Evolutionary conservation across 345 rosid species (phyloP), one percentile per base, ranked within the genome.

Genomic region (Raphanus raphanistrum): DNA sequence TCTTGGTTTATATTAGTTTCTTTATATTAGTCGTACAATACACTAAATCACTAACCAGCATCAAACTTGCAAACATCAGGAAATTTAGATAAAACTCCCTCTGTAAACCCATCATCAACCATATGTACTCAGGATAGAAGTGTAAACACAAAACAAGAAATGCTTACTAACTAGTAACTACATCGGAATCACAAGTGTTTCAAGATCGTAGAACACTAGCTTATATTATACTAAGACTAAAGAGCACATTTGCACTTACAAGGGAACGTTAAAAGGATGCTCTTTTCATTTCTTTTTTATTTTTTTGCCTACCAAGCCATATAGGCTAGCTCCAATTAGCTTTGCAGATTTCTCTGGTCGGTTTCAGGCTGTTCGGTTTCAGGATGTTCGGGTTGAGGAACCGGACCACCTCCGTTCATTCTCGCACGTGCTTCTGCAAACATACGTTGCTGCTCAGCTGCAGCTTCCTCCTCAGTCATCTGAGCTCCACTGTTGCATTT

Each of bases 371-470:
- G 91, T 82, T 93, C 90, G 5, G 93, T 72, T 63, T 96, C 98
- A 4, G 90, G 84, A 77, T 90, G 91, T 82, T 93, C 90, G 3
- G 93, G 82, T 32, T 81, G 79, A 67, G 83, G 48, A 65, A 75
- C 79, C 8, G 82, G 60, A 26, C 69, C 84, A 31, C 88, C 96
- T 9, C 98, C 98, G 25, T 90, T 96, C 99, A 96, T 96, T 82
- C 99, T 88, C 8, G 98, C 99, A 2, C 99, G 94, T 28, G 98
- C 99, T 86, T 96, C 99, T 0, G 98, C 99, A 81, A 96, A 96
- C 99, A 96, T 96, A 84, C 99, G 89, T 85, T 96, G 99, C 83
- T 96, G 99, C 83, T 91, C 99, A 2, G 97, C 99, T 2, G 73
- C 94, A 62, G 97, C 97, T 87, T 94, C 93, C 84, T 94, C 98